Base-by-base conservation (phyloP, 148 eudicot genomes). In the Vaccinium macrocarpon region DNA sequence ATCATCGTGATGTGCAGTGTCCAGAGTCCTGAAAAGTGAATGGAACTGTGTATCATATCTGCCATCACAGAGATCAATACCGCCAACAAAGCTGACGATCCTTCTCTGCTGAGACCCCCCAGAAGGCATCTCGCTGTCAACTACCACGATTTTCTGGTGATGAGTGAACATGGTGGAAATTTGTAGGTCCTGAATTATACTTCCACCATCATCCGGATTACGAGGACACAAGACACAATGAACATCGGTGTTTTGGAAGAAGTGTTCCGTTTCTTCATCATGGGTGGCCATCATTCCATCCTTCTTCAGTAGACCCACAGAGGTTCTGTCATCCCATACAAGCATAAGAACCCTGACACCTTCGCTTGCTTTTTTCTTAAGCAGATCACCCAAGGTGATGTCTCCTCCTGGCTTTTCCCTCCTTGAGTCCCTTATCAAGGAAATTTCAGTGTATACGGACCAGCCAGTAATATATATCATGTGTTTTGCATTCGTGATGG, bases 201-300 rank as follows among this genome's bases (percentile, higher is more conserved):
- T 92, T 51, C 94, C 94, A 86, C 97, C 95, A 83, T 90, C 87
- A 81, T 94, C 97, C 46, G 97, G 97, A 83, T 94, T 88, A 49
- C 97, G 94, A 35, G 95, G 97, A 84, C 97, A 94, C 59, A 94
- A 71, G 64, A 92, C 92, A 82, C 97, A 94, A 57, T 94, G 88
- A 79, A 94, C 97, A 71, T 94, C 91, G 48, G 90, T 76, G 29
- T 70, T 86, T 21, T 53, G 76, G 73, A 94, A 94, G 79, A 16
- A 92, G 0, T 90, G 57, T 77, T 78, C 90, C 23, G 97, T 94
- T 21, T 87, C 95, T 86, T 94, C 89, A 80, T 94, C 97, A 66
- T 94, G 97, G 10, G 97, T 94, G 49, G 91, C 97, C 97, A 94
- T 94, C 79, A 91, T 71, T 59, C 97, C 97, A 74, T 94, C 97